These are phyloP conservation scores for Tetramitus jugosus DNA, from an alignment of 208 protist genomes.

Conservation along the genomic window DNA sequence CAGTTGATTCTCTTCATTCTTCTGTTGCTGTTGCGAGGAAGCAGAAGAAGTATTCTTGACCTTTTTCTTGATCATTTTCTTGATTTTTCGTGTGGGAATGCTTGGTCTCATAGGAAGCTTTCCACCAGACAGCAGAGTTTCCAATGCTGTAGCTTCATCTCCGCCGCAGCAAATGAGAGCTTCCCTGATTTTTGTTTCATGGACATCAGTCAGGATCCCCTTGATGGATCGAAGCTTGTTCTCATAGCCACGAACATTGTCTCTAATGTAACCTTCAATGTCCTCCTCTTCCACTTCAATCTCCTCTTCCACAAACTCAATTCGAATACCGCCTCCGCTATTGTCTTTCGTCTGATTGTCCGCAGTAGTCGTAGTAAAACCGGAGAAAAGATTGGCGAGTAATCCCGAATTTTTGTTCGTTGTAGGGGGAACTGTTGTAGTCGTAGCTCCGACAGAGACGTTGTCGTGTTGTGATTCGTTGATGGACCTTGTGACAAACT, in stretches of 20 bases:
- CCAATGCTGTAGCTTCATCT: background rate
- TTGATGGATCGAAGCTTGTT: too few relatives aligned
- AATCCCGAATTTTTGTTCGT: too few relatives aligned
- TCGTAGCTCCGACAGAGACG: too few relatives aligned
- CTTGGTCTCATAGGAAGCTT: background rate
- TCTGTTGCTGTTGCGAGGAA: background rate
- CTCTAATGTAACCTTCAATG: background rate
- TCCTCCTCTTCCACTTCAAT: background rate
- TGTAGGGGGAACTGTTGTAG: too few relatives aligned
- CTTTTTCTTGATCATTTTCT: background rate
- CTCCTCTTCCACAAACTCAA: background rate
- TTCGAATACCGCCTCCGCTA: too few relatives aligned
- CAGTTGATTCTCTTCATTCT: background rate
- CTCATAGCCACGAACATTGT: background rate
- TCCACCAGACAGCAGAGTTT: background rate
- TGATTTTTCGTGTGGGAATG: background rate
- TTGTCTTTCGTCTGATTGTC: too few relatives aligned
- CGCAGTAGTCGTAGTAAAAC: too few relatives aligned
- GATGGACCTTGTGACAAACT: too few relatives aligned
- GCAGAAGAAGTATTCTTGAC: background rate
- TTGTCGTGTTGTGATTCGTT: too few relatives aligned
- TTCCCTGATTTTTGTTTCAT: background rate
- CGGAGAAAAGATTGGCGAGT: too few relatives aligned
- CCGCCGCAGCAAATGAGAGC: constrained; percentile 10
- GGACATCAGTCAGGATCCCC: background rate